A percentile compares a stretch with the other conserved stretches of the same genome.
Evolutionary conservation across 495 filamentous ascomycete genomes (phyloP).

Genomic region (Talaromyces nanjingensis): DNA sequence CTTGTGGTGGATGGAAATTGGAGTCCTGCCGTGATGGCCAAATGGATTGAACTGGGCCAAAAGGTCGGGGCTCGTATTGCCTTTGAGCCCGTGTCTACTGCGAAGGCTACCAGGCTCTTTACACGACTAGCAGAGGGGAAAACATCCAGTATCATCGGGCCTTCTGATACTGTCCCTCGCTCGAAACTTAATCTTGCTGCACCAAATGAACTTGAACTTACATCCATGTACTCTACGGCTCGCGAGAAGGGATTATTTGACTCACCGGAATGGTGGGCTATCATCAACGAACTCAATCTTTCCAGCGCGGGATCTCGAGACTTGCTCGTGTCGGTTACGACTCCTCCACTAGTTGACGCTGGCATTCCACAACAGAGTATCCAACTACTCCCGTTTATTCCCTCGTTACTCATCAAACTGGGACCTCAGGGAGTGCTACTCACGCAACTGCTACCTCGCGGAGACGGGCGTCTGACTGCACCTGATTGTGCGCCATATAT

Average conservation of each 20-base stretch:
- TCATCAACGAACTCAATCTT: slow-evolving; percentile 68
- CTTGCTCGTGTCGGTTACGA: slow-evolving; percentile 56
- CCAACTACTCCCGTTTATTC: slow-evolving; percentile 82
- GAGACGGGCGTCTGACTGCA: slow-evolving; percentile 56
- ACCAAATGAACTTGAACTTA: slow-evolving; percentile 77
- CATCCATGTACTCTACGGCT: slow-evolving; percentile 64
- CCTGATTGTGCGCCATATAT: slow-evolving; percentile 59
- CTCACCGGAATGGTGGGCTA: slow-evolving; percentile 59
- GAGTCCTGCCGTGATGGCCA: slow-evolving; percentile 50
- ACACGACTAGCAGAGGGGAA: slow-evolving; percentile 7
- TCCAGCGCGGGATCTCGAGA: slow-evolving; percentile 51
- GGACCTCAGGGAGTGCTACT: slow-evolving; percentile 74
- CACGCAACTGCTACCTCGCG: slow-evolving; percentile 57
- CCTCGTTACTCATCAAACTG: slow-evolving; percentile 76
- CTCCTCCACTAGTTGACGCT: slow-evolving; percentile 56
- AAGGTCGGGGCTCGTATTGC: slow-evolving; percentile 50
- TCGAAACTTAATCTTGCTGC: slow-evolving; percentile 61
- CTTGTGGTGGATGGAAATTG: slow-evolving; percentile 82
- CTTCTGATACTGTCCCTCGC: slow-evolving; percentile 48
- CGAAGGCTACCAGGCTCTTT: slow-evolving; percentile 70
- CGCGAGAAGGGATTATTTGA: slow-evolving; percentile 59
- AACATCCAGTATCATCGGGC: slow-evolving; percentile 21
- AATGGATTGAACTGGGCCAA: slow-evolving; percentile 55
- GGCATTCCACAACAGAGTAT: slow-evolving; percentile 78
- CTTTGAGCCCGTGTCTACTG: slow-evolving; percentile 85